Evolutionary conservation across 352 stramenopile species (phyloP).

Genomic region (Phytopythium delawarense): DNA sequence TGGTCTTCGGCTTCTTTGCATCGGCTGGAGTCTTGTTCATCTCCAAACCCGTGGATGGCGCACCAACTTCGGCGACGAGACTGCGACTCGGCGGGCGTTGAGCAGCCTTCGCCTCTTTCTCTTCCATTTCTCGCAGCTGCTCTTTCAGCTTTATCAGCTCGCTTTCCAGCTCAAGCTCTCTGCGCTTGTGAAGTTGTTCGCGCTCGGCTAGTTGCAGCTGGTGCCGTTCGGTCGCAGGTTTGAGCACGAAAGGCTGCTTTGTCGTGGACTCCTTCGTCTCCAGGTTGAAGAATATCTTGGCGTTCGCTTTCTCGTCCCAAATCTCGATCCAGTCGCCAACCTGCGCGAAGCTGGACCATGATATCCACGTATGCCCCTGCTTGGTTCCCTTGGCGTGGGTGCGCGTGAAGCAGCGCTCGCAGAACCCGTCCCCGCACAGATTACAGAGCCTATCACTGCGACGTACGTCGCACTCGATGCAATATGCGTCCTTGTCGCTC

Average conservation of each 20-base stretch:
- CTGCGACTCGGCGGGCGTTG: constrained; percentile 20
- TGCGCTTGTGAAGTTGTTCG: constrained; percentile 34
- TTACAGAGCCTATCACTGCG: constrained; percentile 53
- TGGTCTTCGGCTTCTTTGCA: constrained; percentile 2
- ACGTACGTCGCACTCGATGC: constrained; percentile 61
- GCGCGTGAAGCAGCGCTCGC: constrained; percentile 45
- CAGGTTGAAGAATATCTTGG: constrained; percentile 67
- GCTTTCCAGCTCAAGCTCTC: constrained; percentile 52
- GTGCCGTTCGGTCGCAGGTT: constrained; percentile 53
- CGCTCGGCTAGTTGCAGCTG: constrained; percentile 47
- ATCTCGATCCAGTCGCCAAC: constrained; percentile 76
- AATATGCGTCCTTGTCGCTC: constrained; percentile 55
- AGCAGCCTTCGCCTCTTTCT: constrained; percentile 21
- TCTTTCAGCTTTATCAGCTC: constrained; percentile 68
- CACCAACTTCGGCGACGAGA: constrained; percentile 3
- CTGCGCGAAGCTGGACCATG: constrained; percentile 44
- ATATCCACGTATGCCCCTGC: constrained; percentile 52
- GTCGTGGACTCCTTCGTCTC: constrained; percentile 73
- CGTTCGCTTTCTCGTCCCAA: constrained; percentile 36
- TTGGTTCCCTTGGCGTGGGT: constrained; percentile 61
- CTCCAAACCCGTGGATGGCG: neutral
- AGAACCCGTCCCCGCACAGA: constrained; percentile 76
- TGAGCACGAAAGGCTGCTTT: constrained; percentile 42
- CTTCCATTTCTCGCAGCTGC: constrained; percentile 38
- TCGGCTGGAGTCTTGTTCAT: neutral